Base-by-base conservation (phyloP, 2,329 filamentous ascomycete species). In the Fusarium sp. region DNA sequence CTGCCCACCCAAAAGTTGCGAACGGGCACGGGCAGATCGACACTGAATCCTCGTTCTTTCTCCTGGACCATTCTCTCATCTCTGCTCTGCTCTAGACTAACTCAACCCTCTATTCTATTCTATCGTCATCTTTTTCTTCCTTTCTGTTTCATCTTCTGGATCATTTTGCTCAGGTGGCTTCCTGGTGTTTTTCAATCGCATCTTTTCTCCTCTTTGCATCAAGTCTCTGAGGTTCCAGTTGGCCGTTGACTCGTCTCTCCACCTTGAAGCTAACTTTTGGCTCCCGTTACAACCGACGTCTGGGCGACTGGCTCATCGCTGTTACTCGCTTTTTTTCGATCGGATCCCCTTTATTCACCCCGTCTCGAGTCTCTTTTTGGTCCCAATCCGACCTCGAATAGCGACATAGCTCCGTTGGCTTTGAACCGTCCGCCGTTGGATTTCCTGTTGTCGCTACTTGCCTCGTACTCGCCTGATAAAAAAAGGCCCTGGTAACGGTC, bases 241-340 rank as follows among this genome's bases (percentile, higher is more conserved):
- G 49, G 49, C 53, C 46, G 52, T 52, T 59, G 67, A 58, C 37
- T 63, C 48, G 37, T 58, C 55, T 57, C 55, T 50, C 58, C 42
- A 64, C 62, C 58, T 62, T 41, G 28, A 66, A 63, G 55, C 46
- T 53, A 62, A 61, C 64, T 52, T 65, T 74, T 70, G 66, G 68
- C 61, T 73, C 69, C 61, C 68, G 61, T 60, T 62, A 44, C 25
- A 61, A 70, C 65, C 57, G 61, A 69, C 70, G 63, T 41, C 61
- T 74, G 72, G 61, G 70, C 62, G 68, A 68, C 72, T 73, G 65
- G 68, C 68, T 74, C 61, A 56, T 63, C 58, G 59, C 62, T 72
- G 34, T 56, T 49, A 31, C 50, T 59, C 54, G 50, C 34, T 45
- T 65, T 67, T 67, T 56, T 60, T 74, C 69, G 56, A 61, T 54